Evolutionary conservation across 176 grass and related monocot genomes (phyloP), one percentile per base, ranked within the genome.

Genomic region (Melocanna baccifera): DNA sequence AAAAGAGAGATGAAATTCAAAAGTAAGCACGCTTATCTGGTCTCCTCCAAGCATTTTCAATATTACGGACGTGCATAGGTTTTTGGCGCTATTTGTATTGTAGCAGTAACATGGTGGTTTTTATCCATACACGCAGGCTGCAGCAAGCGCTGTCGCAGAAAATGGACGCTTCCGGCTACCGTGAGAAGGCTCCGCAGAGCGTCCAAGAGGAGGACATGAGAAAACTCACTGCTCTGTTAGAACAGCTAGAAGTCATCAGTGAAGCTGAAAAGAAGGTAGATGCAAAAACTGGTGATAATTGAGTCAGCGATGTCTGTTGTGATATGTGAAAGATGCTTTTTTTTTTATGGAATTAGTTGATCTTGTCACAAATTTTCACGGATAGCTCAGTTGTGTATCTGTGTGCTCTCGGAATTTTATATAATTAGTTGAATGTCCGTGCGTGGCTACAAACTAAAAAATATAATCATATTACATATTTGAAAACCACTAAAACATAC

Each of bases 261-360:
- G 91, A 95, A 86, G 92, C 92, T n/a, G 92, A 98, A 83, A 86
- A 86, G 77, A 94, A 91, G 63, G 25, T 93, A 77, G 90, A 94
- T 5, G 66, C 32, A 7, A 65, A 78, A 68, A 51, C 5, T 9
- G 55, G 41, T 23, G 52, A 15, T 41, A 40, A 51, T 43, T 47
- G 59, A 82, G 40, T 4, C 62, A 32, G 12, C 14, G 22, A 34
- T 53, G 30, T 64, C 6, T 40, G 52, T 80, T 74, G 41, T 53
- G 16, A 41, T 79, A 4, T 80, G 19, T 51, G 26, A 80, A 80
- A 74, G 58, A 46, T 41, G 7, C 19, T 6, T 30, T 40, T 36
- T 86, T 80, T 52, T 7, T 6, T 22, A 10, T 41, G 4, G 18
- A 55, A 22, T 25, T 59, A 25, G 13, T 63, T 16, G 12, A 63